A percentile compares a stretch with the other conserved stretches of the same genome.
These are phyloP conservation scores for Xylaria sp. DNA, from an alignment of 2,329 filamentous ascomycete genomes.

Conservation along the genomic window DNA sequence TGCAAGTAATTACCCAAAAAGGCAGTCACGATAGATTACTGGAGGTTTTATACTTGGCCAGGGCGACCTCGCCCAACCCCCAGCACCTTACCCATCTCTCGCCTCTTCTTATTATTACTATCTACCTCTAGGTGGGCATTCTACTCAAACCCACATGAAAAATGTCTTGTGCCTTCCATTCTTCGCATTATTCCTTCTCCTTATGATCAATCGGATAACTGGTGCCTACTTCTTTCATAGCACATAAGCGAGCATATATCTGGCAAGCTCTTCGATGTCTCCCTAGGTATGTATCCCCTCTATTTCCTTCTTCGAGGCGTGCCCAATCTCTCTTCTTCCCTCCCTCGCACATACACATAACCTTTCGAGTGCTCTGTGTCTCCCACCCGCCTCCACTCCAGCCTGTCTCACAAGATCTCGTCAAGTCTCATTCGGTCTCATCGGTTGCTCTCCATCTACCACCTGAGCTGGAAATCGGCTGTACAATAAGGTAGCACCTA, in stretches of 20 bases:
- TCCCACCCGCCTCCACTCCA: not conserved
- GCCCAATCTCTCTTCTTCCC: not conserved
- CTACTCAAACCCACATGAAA: not conserved
- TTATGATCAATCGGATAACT: not conserved
- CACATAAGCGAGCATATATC: not conserved
- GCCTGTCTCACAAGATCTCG: not conserved
- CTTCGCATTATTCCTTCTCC: not conserved
- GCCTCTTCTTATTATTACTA: too few species aligned
- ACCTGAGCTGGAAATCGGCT: constrained; percentile 3
- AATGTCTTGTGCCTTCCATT: not conserved
- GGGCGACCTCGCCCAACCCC: not conserved
- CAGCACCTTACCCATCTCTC: not conserved
- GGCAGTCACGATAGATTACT: not conserved
- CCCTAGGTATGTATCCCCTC: not conserved
- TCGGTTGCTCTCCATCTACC: constrained; percentile 4
- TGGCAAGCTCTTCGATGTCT: not conserved
- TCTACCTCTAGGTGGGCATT: too few species aligned
- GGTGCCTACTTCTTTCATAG: not conserved
- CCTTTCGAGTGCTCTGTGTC: not conserved
- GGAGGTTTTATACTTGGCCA: not conserved
- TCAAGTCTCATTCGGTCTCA: not conserved
- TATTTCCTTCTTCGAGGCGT: not conserved
- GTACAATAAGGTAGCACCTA: constrained; percentile 19
- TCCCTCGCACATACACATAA: not conserved
- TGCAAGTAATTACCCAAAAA: not conserved